A percentile compares a stretch with the other conserved stretches of the same genome.
Evolutionary conservation across 2,329 filamentous ascomycete species (phyloP).

Genomic region (Blumeriella jaapii): DNA sequence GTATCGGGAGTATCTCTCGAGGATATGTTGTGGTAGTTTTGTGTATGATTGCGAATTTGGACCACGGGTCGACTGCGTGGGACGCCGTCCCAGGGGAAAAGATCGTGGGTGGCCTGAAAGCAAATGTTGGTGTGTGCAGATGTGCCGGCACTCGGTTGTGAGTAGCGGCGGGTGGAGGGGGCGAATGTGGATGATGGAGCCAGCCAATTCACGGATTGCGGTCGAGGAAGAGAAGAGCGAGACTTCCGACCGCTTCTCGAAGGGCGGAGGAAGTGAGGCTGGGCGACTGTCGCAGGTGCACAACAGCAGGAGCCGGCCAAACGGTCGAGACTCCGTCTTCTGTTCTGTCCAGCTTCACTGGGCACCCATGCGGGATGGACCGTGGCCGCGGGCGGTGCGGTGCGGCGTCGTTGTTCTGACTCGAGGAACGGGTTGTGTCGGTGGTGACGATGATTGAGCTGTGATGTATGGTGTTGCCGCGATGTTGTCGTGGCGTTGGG

Average conservation of each 20-base stretch:
- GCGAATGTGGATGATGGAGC: too few relatives aligned
- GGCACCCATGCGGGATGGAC: too few relatives aligned
- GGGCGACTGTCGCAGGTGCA: slow-evolving; percentile 16
- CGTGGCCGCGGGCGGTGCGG: too few relatives aligned
- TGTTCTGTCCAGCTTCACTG: too few relatives aligned
- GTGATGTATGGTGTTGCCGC: too few relatives aligned
- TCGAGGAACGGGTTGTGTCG: too few relatives aligned
- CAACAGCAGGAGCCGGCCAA: too few relatives aligned
- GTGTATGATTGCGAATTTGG: slow-evolving; percentile 2
- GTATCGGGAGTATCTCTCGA: not conserved
- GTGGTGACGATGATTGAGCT: too few relatives aligned
- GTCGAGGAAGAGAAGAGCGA: slow-evolving; percentile 5
- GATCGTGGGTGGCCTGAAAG: slow-evolving; percentile 4
- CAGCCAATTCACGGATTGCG: slow-evolving; percentile 5
- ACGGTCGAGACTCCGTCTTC: too few relatives aligned
- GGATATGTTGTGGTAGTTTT: too few relatives aligned
- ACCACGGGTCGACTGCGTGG: slow-evolving; percentile 7
- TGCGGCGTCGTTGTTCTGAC: too few relatives aligned
- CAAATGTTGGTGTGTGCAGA: slow-evolving; percentile 8
- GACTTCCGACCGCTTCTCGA: slow-evolving; percentile 7
- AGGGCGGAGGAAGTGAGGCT: slow-evolving; percentile 6
- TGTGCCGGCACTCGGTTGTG: slow-evolving; percentile 11
- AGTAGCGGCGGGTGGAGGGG: slow-evolving; percentile 1
- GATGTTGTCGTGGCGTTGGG: too few relatives aligned
- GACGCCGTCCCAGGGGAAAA: slow-evolving; percentile 10